Conservation (phyloP, 352 stramenopile genomes). For the Globisporangium radiosum region DNA sequence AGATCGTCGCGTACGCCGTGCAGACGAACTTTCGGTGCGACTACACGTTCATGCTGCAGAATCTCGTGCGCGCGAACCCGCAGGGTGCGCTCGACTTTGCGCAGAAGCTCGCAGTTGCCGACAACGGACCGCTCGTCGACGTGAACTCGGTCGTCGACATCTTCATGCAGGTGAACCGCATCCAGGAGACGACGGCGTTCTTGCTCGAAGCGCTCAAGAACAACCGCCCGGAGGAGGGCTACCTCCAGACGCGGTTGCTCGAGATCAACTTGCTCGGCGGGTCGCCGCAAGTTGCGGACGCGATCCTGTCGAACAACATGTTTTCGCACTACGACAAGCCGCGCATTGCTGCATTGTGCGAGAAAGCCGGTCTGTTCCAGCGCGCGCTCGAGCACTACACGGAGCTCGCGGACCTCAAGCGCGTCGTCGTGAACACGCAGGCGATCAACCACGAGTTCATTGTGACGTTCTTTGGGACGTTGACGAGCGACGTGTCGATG, state of each 20-base stretch:
- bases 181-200: conserved; percentile 99
- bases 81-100: conserved; percentile 97
- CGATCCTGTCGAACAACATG: conserved; percentile 99
- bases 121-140: conserved; percentile 94
- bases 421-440: conserved; percentile 89
- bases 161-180: conserved; percentile 98
- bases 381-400: conserved; percentile 99
- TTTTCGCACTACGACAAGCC: conserved; percentile 98
- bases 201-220: conserved; percentile 98
- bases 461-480: conserved; percentile 97
- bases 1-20: conserved; percentile 95
- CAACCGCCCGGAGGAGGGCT: conserved; percentile 98
- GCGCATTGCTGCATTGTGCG: conserved; percentile 97
- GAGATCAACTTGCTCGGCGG: conserved; percentile 99
- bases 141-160: conserved; percentile 98
- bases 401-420: conserved; percentile 97
- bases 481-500: conserved; percentile 97
- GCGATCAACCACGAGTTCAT: conserved; percentile 97
- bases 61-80: conserved; percentile 97
- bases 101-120: conserved; percentile 95
- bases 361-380: conserved; percentile 98
- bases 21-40: conserved; percentile 98
- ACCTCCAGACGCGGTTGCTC: conserved; percentile 98
- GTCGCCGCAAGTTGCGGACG: conserved; percentile 98
- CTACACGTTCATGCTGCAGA: conserved; percentile 99